Base-by-base conservation (phyloP, 768 basidiomycete genomes). In the Termitomyces sp. region DNA sequence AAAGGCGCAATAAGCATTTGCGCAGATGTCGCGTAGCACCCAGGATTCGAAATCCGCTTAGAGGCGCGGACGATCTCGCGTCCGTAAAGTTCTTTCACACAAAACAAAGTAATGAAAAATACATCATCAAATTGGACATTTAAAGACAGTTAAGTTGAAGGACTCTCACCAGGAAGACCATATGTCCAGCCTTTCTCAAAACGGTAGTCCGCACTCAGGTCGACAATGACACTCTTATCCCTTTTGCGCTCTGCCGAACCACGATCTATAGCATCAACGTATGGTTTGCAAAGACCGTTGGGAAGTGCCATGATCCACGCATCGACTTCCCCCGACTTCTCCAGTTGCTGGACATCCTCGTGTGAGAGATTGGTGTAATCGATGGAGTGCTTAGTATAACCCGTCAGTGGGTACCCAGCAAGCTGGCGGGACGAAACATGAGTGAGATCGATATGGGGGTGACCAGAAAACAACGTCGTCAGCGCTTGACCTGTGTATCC, bases 231-330 rank as follows among this genome's bases (percentile, higher is more conserved):
- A 60, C 94, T 91, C 56, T 76, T 73, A 29, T 77, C 73, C 48
- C 73, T 73, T 16, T 70, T 72, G 58, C 84, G 82, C 63, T 77
- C 80, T 57, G 74, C 72, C 13, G 86, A 76, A 5, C 87, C 92
- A 35, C 83, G 79, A 64, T 97, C 94, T 45, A 99, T 74, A 15
- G 96, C 96, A 64, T 95, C 94, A 32, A 99, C 94, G 67, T 96
- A 99, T 0, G 95, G 95, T 71, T 95, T 94, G 75, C 91, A 89
- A 22, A 93, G 82, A 18, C 97, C 97, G 61, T 98, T 99, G n/a
- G 97, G 97, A 45, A 99, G 80, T 2, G 97, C 97, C 91, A 98
- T 95, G 50, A 98, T 84, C 96, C 97, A 99, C 9, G 94, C 96
- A 66, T 99, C 96, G 16, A 99, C 93, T 64, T 89, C 89, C 9